Evolutionary conservation across 805 yeast genomes (phyloP), one percentile per base, ranked within the genome.

Genomic region (Yarrowia divulgata): DNA sequence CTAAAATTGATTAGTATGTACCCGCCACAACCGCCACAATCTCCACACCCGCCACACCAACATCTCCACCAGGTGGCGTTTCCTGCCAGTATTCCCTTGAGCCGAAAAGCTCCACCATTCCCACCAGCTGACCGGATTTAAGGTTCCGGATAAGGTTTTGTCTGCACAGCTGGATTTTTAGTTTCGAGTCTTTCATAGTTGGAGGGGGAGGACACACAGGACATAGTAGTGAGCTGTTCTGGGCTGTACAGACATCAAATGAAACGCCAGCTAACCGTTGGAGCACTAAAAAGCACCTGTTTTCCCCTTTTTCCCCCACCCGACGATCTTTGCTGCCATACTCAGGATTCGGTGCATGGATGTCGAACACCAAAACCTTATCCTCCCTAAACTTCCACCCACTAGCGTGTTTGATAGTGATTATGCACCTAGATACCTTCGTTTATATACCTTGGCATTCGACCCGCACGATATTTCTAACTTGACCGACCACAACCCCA

Each of bases 291-390:
- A 8, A n/a, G n/a, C n/a, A n/a, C n/a, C n/a, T n/a, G n/a, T n/a
- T n/a, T 8, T 3, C 45, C 18, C 4, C 16, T 42, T 16, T 18
- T 4, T 16, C 13, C 16, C 23, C 10, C 55, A 1, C 8, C 32
- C 32, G 42, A 3, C 16, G 43, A 54, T 54, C 58, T 29, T 60
- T 60, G 66, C 66, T 60, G 18, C 14, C 66, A 60, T 43, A 32
- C 66, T 45, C 66, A 9, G 52, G 34, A 10, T 60, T 43, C 67
- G 67, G 43, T 60, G 50, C 50, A 60, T 54, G 60, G 60, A 45
- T 23, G 50, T 45, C 67, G 7, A 35, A 6, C 8, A 5, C 7
- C 6, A 10, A 23, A 54, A 54, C 35, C 18, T 4, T 14, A 39
- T 5, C 1, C 3, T 3, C 2, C 4, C 39, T 39, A 37, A 14